Evolutionary conservation across 2,329 filamentous ascomycete species (phyloP).

Genomic region (Balansia obtecta): DNA sequence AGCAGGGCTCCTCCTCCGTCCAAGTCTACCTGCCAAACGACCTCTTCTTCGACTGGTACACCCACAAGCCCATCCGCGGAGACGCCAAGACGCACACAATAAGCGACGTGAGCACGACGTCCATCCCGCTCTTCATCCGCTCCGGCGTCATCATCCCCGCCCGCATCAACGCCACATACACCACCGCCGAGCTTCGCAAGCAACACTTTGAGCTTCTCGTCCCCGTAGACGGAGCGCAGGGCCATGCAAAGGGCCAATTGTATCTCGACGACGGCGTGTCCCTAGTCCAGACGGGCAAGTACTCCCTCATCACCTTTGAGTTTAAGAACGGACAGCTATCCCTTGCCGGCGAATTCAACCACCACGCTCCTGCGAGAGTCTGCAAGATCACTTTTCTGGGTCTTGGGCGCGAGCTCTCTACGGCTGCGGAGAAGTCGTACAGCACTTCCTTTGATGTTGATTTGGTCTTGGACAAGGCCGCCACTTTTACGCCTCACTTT

Average conservation of each 20-base stretch:
- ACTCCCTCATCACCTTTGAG: constrained; percentile 43
- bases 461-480: constrained; percentile 11
- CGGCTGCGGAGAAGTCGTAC: constrained; percentile 5
- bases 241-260: constrained; percentile 51
- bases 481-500: constrained; percentile 4
- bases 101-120: constrained; percentile 25
- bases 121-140: constrained; percentile 55
- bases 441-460: constrained; percentile 13
- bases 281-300: constrained; percentile 41
- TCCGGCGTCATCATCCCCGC: constrained; percentile 54
- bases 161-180: constrained; percentile 43
- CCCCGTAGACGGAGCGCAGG: constrained; percentile 44
- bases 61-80: constrained; percentile 29
- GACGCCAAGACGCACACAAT: constrained; percentile 22
- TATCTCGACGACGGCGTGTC: constrained; percentile 71
- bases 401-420: constrained; percentile 1
- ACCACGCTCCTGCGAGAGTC: constrained; percentile 30
- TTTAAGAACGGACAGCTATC: constrained; percentile 42
- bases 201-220: constrained; percentile 61
- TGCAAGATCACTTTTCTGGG: constrained; percentile 39
- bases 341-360: constrained; percentile 41
- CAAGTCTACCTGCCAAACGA: constrained; percentile 36
- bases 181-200: constrained; percentile 49
- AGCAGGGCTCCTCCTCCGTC: constrained; percentile 30
- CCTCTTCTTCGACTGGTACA: constrained; percentile 41